Evolutionary conservation across 1,284 basidiomycete genomes (phyloP), one percentile per base, ranked within the genome.

Genomic region (Pseudozyma hubeiensis): DNA sequence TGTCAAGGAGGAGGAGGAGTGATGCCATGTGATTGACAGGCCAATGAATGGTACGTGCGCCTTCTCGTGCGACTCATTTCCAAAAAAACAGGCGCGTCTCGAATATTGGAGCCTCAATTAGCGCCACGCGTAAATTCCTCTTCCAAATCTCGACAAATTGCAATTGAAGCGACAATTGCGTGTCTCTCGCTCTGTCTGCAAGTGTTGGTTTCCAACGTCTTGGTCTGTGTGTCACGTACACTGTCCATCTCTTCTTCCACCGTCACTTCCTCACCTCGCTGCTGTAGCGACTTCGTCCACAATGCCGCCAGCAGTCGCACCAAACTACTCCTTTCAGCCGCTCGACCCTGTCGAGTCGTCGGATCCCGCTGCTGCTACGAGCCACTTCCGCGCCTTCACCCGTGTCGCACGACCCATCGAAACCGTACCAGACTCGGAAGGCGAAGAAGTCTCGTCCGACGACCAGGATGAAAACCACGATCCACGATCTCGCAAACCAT

Each of bases 351-450:
- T 73, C 5, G 17, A 61, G 3, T 30, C 52, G 8, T 5, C 45
- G 6, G 66, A 69, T 11, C 30, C 53, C 4, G 53, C 44, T 34
- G 24, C 66, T 17, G 60, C 70, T 4, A 73, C 70, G 19, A 64
- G 41, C 44, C 70, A 68, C 49, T 73, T 53, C 37, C 64, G 64
- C n/a, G 64, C 61, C 7, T 74, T 74, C 53, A 53, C 47, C 44
- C 61, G 71, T 19, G 11, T 41, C 17, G 48, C 53, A 29, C 61
- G 58, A 24, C 37, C 64, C 9, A 34, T 48, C 43, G 61, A 72
- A 13, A 35, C 41, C 9, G 65, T 65, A 1, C 60, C 61, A 7
- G 62, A 76, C 51, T 65, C 67, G 7, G 70, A 76, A 6, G 48
- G 19, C 35, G 69, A 76, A 13, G 67, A 70, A n/a, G 13, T 41